Percentiles rank a stretch among this genome's conserved stretches.
Conservation (phyloP, 192 early-diverging fungal genomes). For the Dispira parvispora region DNA sequence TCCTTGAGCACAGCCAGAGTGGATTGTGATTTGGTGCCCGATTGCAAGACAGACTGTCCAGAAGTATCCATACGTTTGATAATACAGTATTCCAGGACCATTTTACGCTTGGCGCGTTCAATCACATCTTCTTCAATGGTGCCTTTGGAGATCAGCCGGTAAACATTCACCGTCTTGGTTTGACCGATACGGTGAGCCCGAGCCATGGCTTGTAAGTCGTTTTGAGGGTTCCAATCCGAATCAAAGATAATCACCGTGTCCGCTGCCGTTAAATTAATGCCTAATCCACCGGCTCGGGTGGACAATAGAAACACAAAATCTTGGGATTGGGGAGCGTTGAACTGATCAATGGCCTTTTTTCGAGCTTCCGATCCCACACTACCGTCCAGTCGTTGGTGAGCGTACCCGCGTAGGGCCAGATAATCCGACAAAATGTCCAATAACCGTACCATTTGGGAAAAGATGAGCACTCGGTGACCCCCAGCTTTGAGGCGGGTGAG, state of each 20-base stretch:
- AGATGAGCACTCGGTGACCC: conserved; percentile 94
- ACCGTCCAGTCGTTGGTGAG: conserved; percentile 89
- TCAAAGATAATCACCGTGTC: conserved; percentile 97
- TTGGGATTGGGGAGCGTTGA: conserved; percentile 77
- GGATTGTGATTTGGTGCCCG: conserved; percentile 20
- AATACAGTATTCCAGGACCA: conserved; percentile 98
- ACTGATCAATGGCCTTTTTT: conserved; percentile 94
- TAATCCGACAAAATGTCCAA: conserved; percentile 95
- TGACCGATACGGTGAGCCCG: conserved; percentile 97
- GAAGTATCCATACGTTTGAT: conserved; percentile 99
- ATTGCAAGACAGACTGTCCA: conserved; percentile 49
- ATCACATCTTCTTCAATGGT: conserved; percentile 98
- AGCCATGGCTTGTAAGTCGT: conserved; percentile 94
- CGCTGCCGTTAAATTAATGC: conserved; percentile 90
- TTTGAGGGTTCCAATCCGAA: conserved; percentile 90
- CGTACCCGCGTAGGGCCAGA: conserved; percentile 65
- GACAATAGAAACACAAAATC: conserved; percentile 96
- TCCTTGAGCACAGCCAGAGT: conserved; percentile 24
- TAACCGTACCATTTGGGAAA: conserved; percentile 96
- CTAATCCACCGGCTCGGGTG: conserved; percentile 93
- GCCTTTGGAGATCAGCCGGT: conserved; percentile 91
- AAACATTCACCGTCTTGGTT: conserved; percentile 93
- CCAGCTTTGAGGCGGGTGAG: conserved; percentile 72
- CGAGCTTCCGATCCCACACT: conserved; percentile 74
- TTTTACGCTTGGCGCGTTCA: conserved; percentile 97